Evolutionary conservation across 805 yeast species (phyloP), one percentile per base, ranked within the genome.

Genomic region (Candida loeiensis): DNA sequence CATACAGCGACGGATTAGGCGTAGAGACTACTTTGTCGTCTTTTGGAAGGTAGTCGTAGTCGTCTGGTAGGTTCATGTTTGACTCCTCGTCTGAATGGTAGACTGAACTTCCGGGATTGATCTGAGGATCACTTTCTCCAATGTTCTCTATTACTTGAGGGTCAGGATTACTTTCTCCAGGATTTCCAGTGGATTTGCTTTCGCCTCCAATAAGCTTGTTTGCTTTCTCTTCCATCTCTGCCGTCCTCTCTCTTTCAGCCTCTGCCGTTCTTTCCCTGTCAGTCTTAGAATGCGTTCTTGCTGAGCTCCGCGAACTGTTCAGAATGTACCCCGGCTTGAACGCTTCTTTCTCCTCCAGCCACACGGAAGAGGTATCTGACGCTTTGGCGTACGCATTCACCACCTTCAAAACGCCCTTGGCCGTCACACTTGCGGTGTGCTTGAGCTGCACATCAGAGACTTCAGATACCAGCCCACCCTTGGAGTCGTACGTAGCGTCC

Each of bases 401-500:
- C 7, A 42, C 43, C 21, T 30, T 28, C 18, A 45, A 26, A 9
- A 37, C 38, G 9, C 39, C 40, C 8, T 26, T 34, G 12, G 43
- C 43, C 15, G 18, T 37, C 13, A 29, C 18, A n/a, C 40, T 37
- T 3, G 21, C 27, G 4, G 40, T 8, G 21, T 37, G 40, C 20
- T 29, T 37, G 30, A 37, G 40, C 20, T 13, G 20, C 5, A 21
- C 14, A 5, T 29, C 31, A 13, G 31, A 29, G 6, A 28, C 22
- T 6, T 37, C 37, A 5, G 31, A 27, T 4, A 27, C 33, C 33
- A 30, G 33, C 13, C 20, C 37, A 2, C 43, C 43, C 19, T 21
- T 27, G 18, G 43, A 39, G 18, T 36, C 35, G 26, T 36, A 35
- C 4, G 47, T 41, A 16, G 41, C 12, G 20, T 47, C 50, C 18